Evolutionary conservation across 1,284 basidiomycete species (phyloP).

Genomic region (Phellopilus nigrolimitatus): DNA sequence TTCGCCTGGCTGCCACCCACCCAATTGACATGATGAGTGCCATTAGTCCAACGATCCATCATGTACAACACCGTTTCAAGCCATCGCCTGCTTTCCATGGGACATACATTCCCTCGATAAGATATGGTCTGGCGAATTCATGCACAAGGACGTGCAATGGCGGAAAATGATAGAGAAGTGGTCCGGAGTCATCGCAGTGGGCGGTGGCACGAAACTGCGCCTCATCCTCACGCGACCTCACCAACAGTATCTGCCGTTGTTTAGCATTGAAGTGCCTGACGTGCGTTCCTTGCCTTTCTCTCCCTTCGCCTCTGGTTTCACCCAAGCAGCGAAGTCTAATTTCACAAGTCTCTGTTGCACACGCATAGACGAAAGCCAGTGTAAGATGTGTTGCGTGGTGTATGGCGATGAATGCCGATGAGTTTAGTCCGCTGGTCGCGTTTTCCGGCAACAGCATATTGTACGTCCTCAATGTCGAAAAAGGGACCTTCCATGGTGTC

Average conservation of each 20-base stretch:
- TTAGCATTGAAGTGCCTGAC: conserved; percentile 14
- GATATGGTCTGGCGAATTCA: conserved; percentile 16
- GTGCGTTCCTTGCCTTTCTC: no score
- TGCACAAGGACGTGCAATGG: conserved; percentile 13
- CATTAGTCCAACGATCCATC: background rate
- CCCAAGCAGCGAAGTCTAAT: no score
- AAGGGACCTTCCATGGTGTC: conserved; percentile 17
- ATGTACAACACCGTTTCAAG: background rate
- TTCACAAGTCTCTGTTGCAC: no score
- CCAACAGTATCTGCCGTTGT: conserved; percentile 14
- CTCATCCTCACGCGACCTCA: conserved; percentile 13
- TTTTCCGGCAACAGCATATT: conserved; percentile 15
- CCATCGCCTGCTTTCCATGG: conserved; percentile 18
- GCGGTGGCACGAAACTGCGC: conserved; percentile 14
- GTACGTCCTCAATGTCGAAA: conserved; percentile 19
- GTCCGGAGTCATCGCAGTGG: conserved; percentile 17
- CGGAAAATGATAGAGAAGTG: conserved; percentile 14
- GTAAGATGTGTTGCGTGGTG: conserved; percentile 16
- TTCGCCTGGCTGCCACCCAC: background rate
- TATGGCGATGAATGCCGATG: conserved; percentile 15
- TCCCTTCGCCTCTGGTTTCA: no score
- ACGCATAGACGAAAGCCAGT: conserved; percentile 7
- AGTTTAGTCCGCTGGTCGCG: conserved; percentile 12
- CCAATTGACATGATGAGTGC: background rate
- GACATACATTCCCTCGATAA: background rate